Evolutionary conservation across 129 eudicot genomes (phyloP).

Genomic region (Ambrosia trifida): DNA sequence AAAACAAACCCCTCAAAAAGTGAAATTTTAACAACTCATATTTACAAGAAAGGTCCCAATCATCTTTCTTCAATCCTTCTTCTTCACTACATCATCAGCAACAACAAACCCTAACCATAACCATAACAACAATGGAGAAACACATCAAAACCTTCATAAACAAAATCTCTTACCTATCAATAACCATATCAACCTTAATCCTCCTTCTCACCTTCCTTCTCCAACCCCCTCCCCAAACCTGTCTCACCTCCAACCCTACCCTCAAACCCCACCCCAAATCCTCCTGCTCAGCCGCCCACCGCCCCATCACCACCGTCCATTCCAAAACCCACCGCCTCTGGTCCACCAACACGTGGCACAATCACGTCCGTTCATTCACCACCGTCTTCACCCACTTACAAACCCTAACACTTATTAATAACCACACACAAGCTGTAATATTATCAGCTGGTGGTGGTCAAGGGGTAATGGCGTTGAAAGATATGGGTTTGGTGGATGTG

Average conservation of each 20-base stretch:
- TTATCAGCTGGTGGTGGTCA: conserved; percentile 91
- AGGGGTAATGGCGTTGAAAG: conserved; percentile 52
- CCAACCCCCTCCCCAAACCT: conserved; percentile 65
- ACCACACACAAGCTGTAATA: conserved; percentile 51
- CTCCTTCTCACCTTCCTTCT: conserved; percentile 48
- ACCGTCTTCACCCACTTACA: conserved; percentile 46
- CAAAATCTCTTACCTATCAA: conserved; percentile 49
- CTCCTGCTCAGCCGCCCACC: conserved; percentile 76
- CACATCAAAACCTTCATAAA: conserved; percentile 52
- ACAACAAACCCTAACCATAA: not conserved
- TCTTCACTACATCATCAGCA: conserved; percentile 8
- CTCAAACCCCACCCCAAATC: conserved; percentile 71
- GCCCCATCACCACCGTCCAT: conserved; percentile 50
- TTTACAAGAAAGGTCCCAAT: no score
- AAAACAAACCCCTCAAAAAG: not conserved
- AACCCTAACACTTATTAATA: conserved; percentile 31
- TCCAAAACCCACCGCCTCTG: conserved; percentile 66
- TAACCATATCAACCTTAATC: conserved; percentile 52
- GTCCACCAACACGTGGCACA: conserved; percentile 67
- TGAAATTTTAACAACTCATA: conserved; percentile 1
- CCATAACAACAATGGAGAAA: conserved; percentile 49
- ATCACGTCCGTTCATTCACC: conserved; percentile 56
- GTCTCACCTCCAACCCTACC: conserved; percentile 47
- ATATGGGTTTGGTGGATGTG: conserved; percentile 61
- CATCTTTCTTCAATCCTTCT: conserved; percentile 5